Evolutionary conservation across 768 basidiomycete genomes (phyloP).

Genomic region (Asterophora parasitica): DNA sequence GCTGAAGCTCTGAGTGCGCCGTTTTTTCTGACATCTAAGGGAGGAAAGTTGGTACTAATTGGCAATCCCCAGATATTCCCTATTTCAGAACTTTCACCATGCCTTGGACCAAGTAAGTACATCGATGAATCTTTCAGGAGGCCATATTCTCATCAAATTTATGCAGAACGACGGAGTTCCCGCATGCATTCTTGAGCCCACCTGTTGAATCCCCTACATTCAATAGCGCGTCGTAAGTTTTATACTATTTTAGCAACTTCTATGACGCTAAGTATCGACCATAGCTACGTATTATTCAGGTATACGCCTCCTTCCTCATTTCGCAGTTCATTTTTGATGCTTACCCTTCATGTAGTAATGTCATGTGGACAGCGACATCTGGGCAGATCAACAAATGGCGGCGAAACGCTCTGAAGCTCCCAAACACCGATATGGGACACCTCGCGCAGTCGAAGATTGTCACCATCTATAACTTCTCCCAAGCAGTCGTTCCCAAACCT

Average conservation of each 20-base stretch:
- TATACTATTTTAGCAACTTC: no score
- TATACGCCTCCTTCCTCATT: constrained; percentile 19
- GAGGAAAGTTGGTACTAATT: constrained; percentile 3
- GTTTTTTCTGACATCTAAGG: not conserved
- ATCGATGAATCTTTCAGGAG: constrained; percentile 1
- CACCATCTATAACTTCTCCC: constrained; percentile 67
- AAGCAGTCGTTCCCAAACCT: constrained; percentile 57
- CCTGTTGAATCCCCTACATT: constrained; percentile 61
- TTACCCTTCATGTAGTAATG: constrained; percentile 30
- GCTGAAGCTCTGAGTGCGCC: constrained; percentile 56
- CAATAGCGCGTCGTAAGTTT: constrained; percentile 49
- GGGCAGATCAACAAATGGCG: constrained; percentile 67
- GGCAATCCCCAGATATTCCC: constrained; percentile 41
- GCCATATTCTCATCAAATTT: not conserved
- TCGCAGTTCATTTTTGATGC: not conserved
- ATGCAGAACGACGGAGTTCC: constrained; percentile 51
- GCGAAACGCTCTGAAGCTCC: constrained; percentile 42
- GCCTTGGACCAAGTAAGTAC: constrained; percentile 51
- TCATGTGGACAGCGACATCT: constrained; percentile 64
- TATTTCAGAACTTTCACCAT: constrained; percentile 64
- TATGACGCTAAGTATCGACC: not conserved
- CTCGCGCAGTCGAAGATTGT: constrained; percentile 55
- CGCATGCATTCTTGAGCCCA: constrained; percentile 59
- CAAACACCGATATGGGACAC: constrained; percentile 55
- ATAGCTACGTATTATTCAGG: constrained; percentile 57